Evolutionary conservation across 164 flowering plant genomes (phyloP).

Genomic region (Pachysandra terminalis): DNA sequence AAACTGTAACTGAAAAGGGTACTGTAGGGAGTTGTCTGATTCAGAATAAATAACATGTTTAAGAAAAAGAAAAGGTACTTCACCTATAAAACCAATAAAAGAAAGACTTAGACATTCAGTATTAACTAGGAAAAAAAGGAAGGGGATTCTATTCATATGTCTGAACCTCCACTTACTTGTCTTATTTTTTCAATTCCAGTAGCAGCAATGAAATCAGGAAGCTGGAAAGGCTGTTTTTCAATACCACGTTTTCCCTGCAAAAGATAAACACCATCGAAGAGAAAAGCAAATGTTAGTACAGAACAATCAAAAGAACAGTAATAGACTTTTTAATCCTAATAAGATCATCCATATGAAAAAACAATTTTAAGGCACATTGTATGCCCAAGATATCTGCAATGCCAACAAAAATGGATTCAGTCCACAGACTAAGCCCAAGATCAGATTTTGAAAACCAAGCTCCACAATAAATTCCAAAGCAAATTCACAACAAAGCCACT

Average conservation of each 20-base stretch:
- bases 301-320: background rate
- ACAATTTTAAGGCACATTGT: conserved; percentile 11
- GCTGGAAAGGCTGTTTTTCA: conserved; percentile 97
- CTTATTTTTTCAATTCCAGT: conserved; percentile 98
- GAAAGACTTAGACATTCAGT: no score
- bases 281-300: conserved; percentile 30
- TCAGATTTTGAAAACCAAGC: conserved; percentile 13
- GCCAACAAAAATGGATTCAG: conserved; percentile 27
- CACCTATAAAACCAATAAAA: no score
- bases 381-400: conserved; percentile 24
- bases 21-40: no score
- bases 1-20: no score
- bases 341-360: conserved; percentile 8
- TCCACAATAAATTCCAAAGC: conserved; percentile 29
- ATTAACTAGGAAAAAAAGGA: no score
- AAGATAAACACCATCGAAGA: conserved; percentile 22
- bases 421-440: conserved; percentile 22
- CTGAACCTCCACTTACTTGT: conserved; percentile 47
- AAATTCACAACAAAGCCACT: conserved; percentile 23
- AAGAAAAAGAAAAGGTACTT: no score
- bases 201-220: conserved; percentile 98
- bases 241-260: conserved; percentile 99
- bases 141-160: no score
- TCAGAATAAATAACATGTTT: no score
- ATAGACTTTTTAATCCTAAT: conserved; percentile 3